These are phyloP conservation scores for Penicillium canariense DNA, from an alignment of 495 filamentous ascomycete genomes.

Conservation along the genomic window DNA sequence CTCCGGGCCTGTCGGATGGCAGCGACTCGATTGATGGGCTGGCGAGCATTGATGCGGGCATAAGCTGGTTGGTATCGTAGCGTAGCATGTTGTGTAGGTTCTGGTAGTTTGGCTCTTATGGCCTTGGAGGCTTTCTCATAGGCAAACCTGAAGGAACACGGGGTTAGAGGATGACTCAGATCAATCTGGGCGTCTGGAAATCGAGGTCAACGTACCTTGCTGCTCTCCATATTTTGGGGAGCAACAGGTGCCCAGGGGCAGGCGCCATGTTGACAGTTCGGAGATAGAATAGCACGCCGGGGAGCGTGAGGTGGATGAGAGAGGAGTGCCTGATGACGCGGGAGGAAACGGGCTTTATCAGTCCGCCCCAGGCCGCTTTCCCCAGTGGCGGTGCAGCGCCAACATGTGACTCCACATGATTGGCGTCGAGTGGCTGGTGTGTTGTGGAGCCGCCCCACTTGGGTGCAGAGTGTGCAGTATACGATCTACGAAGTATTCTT, in stretches of 20 bases:
- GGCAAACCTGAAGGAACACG: conserved; percentile 49
- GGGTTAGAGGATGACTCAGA: conserved; percentile 25
- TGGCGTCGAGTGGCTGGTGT: background rate
- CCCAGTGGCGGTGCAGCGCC: conserved; percentile 34
- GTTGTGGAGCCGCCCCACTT: background rate
- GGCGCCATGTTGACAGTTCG: conserved; percentile 57
- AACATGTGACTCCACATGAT: conserved; percentile 27
- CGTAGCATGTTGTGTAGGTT: conserved; percentile 42
- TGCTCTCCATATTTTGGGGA: conserved; percentile 66
- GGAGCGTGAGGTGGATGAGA: conserved; percentile 17
- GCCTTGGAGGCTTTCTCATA: conserved; percentile 61
- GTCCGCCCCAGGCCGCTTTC: conserved; percentile 10
- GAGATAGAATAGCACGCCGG: conserved; percentile 9
- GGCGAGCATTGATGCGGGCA: conserved; percentile 54
- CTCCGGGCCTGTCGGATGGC: conserved; percentile 69
- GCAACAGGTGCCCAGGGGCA: conserved; percentile 66
- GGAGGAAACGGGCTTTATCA: conserved; percentile 22
- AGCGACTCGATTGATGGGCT: conserved; percentile 71
- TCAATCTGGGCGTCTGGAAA: background rate
- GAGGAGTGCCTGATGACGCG: conserved; percentile 34
- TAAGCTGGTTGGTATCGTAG: conserved; percentile 51
- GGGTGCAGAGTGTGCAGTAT: background rate
- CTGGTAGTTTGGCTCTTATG: conserved; percentile 59
- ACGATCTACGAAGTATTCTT: background rate
- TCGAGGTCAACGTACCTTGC: conserved; percentile 49